Conservation (phyloP, 345 rosid species). For the Eucalyptus virginea region DNA sequence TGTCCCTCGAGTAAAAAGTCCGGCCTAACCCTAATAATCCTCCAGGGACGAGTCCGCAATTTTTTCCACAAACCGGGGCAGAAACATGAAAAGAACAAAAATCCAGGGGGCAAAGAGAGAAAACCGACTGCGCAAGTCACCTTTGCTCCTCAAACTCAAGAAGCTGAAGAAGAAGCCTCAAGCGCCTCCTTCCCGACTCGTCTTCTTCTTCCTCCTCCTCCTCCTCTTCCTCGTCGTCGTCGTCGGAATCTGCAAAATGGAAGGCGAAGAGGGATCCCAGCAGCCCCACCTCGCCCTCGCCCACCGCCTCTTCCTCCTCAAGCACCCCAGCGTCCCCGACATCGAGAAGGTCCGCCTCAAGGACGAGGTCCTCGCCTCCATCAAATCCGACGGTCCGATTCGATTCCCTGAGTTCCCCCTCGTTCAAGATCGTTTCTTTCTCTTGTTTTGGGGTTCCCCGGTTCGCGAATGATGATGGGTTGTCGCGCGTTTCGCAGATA, state of each 20-base stretch:
- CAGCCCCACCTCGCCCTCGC: slow-evolving; percentile 78
- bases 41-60: not conserved
- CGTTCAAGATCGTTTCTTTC: not conserved
- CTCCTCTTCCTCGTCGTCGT: not conserved
- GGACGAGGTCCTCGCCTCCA: slow-evolving; percentile 64
- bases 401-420: not conserved
- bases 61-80: accelerated
- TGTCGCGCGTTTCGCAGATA: slow-evolving; percentile 25
- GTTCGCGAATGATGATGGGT: not conserved
- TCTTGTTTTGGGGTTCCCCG: not conserved
- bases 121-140: not conserved
- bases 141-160: not conserved
- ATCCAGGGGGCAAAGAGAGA: not conserved
- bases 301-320: slow-evolving; percentile 67
- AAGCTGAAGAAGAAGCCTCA: not conserved
- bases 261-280: slow-evolving; percentile 69
- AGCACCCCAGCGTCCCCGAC: slow-evolving; percentile 26
- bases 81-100: not conserved
- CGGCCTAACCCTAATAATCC: not conserved
- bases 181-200: not conserved
- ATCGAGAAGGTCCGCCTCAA: slow-evolving; percentile 42
- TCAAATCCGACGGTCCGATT: slow-evolving; percentile 52
- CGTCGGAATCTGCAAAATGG: slow-evolving; percentile 31
- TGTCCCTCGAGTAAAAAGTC: not conserved
- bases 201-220: not conserved